These are phyloP conservation scores for Chaetomium tenue DNA, from an alignment of 495 filamentous ascomycete genomes.

Conservation along the genomic window DNA sequence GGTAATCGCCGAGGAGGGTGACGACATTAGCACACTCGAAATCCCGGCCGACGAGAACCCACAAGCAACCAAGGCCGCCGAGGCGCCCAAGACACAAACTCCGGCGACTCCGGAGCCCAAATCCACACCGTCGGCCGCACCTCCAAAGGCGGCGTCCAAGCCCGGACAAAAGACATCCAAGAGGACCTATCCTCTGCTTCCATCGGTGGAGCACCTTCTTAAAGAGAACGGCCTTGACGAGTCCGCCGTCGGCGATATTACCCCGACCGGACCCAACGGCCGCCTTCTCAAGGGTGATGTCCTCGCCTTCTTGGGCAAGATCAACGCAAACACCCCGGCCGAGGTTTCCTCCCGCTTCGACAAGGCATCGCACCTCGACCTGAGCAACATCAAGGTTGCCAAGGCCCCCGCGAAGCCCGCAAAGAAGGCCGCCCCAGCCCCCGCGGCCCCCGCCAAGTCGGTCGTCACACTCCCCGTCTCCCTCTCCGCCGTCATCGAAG, in stretches of 20 bases:
- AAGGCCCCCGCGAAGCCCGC: conserved; percentile 55
- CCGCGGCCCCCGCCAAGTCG: conserved; percentile 47
- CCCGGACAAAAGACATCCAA: conserved; percentile 54
- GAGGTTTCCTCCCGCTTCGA: conserved; percentile 64
- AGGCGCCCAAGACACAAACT: conserved; percentile 25
- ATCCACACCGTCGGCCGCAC: conserved; percentile 31
- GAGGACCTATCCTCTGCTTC: conserved; percentile 77
- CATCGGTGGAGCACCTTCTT: conserved; percentile 79
- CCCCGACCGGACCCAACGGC: conserved; percentile 81
- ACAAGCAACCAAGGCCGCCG: conserved; percentile 23
- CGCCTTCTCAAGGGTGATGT: conserved; percentile 94
- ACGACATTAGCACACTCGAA: conserved; percentile 66
- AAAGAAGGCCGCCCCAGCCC: conserved; percentile 43
- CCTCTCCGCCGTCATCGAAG: conserved; percentile 69
- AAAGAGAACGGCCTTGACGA: conserved; percentile 70
- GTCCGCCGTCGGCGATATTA: conserved; percentile 74
- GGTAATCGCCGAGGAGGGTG: conserved; percentile 70
- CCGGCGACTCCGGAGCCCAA: conserved; percentile 30
- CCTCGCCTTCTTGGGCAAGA: conserved; percentile 79
- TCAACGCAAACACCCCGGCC: conserved; percentile 66
- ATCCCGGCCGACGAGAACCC: conserved; percentile 60
- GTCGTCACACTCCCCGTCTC: conserved; percentile 71
- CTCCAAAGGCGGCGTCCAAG: conserved; percentile 42
- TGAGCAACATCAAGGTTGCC: conserved; percentile 87
- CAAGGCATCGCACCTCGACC: conserved; percentile 79